Evolutionary conservation across 352 stramenopile genomes (phyloP), one percentile per base, ranked within the genome.

Genomic region (Pythium angustatum): DNA sequence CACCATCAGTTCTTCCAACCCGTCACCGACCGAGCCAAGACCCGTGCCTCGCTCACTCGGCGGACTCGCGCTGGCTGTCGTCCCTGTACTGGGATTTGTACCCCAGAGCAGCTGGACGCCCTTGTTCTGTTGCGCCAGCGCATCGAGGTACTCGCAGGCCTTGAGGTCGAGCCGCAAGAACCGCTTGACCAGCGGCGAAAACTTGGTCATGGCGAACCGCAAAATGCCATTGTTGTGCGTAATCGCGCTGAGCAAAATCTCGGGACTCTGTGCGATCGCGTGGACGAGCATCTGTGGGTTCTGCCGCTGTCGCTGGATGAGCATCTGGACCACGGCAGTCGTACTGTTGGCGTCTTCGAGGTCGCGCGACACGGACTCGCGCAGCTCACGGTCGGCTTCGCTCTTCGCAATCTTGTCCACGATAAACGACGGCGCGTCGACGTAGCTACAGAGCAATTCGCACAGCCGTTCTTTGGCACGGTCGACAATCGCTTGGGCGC

Each of bases 171-270:
- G 51, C 10, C 75, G 74, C 4, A 93, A 53, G 47, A 93, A 93
- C 6, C 72, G 59, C 66, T 90, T 88, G n/a, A 91, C 84, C 3
- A 71, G 54, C 0, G 79, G 71, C 4, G 82, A 44, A 40, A 88
- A 91, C 60, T 91, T 89, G 14, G 74, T 80, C 59, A 93, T 91
- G 6, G 71, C 69, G 27, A 91, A 91, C 21, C 83, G 64, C 27
- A 93, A 61, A 52, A 93, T 91, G 0, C 85, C 81, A 11, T 83
- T 78, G 62, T 91, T 90, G 15, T 83, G 60, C 7, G 75, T 44
- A 14, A 91, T 75, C 0, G 83, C 80, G 34, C 67, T 86, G 41
- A 88, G 55, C n/a, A 93, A 56, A 4, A 88, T 83, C 58, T 90
- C 85, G 4, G 80, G 82, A 19, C 72, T 83, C n/a, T 79, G 73